Percentiles rank a stretch among this genome's conserved stretches.
phyloP scores from a whole-genome alignment of 257 asterid genomes.

The Solanum okadae region DNA sequence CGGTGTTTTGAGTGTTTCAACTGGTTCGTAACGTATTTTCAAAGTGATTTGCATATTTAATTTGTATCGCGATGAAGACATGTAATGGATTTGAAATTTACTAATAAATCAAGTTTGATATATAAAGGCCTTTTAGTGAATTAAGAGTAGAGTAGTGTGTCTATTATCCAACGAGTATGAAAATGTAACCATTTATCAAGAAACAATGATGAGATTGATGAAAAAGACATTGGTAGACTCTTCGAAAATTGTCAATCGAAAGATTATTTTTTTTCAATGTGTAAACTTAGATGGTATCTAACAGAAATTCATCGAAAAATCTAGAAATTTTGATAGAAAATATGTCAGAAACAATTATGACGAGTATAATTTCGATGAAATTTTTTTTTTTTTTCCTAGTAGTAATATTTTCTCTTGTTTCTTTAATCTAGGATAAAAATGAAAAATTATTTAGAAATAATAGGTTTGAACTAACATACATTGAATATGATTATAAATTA shows the following conservation, averaged over 20 bases:
- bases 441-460: neutral
- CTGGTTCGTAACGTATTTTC: rapidly evolving
- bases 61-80: neutral
- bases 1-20: neutral
- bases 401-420: neutral
- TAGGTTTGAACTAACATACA: neutral
- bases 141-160: neutral
- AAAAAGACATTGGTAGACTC: neutral
- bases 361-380: too few species aligned
- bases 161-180: neutral
- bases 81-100: neutral
- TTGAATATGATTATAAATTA: neutral
- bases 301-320: neutral
- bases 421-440: neutral
- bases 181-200: neutral
- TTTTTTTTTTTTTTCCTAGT: neutral
- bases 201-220: neutral
- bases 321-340: neutral
- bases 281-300: neutral
- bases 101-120: neutral
- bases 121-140: neutral
- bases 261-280: neutral
- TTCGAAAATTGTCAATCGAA: too few species aligned
- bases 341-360: too few species aligned
- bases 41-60: neutral